A percentile compares a stretch with the other conserved stretches of the same genome.
These are phyloP conservation scores for Desmodesmus armatus DNA, from an alignment of 139 green algal genomes.

Conservation along the genomic window DNA sequence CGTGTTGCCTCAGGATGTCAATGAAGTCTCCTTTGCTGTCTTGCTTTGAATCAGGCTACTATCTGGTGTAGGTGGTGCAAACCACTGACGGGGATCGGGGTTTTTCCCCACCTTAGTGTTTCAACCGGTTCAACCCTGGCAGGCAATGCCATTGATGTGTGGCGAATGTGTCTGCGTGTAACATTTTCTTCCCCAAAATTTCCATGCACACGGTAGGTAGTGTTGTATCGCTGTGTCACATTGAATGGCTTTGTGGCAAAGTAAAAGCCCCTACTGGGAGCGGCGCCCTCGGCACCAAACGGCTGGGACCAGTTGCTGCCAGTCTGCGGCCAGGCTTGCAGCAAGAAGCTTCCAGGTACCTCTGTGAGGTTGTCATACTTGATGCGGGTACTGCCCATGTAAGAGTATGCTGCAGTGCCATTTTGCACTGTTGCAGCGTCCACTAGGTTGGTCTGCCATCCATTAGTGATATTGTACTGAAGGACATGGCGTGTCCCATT, in stretches of 20 bases:
- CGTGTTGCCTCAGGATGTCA: too few species aligned
- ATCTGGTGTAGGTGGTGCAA: too few species aligned
- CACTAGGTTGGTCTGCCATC: conserved; percentile 12
- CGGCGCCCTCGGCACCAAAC: background rate
- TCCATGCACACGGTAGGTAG: conserved; percentile 14
- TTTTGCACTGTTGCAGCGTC: background rate
- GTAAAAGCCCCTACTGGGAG: conserved; percentile 4
- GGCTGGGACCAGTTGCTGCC: background rate
- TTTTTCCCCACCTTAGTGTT: too few species aligned
- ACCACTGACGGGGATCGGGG: too few species aligned
- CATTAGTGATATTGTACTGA: conserved; percentile 8
- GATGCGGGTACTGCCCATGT: background rate
- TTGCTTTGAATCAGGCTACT: too few species aligned
- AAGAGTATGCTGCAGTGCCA: background rate
- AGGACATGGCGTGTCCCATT: conserved; percentile 1
- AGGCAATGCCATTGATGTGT: too few species aligned
- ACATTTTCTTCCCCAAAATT: too few species aligned
- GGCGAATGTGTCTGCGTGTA: too few species aligned
- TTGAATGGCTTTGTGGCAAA: background rate
- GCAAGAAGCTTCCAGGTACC: background rate
- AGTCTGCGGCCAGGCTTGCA: conserved; percentile 1
- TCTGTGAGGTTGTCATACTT: background rate
- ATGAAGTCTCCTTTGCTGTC: too few species aligned
- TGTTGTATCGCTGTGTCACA: background rate
- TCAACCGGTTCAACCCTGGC: too few species aligned